phyloP scores from a whole-genome alignment of 179 eudicot genomes.

The Carnegiea gigantea region DNA sequence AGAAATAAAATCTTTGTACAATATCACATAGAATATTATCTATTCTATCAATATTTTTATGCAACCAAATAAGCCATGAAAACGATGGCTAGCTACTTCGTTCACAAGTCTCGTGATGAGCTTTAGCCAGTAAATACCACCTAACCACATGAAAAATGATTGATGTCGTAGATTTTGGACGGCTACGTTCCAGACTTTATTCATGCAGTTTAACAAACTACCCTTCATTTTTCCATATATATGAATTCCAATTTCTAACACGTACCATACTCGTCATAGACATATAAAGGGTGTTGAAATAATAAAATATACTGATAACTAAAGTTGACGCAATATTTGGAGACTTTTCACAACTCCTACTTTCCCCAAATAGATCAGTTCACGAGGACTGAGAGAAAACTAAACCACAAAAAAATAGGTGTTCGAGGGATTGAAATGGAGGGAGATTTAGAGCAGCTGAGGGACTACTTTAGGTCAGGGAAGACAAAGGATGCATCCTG shows the following conservation, averaged over 20 bases:
- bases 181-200: neutral
- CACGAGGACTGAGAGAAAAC: too few relatives aligned
- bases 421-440: conserved; percentile 26
- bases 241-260: neutral
- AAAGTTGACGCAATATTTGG: too few relatives aligned
- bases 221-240: neutral
- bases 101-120: neutral
- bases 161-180: neutral
- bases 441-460: conserved; percentile 41
- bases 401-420: neutral
- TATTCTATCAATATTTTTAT: too few relatives aligned
- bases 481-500: conserved; percentile 55
- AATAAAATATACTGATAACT: too few relatives aligned
- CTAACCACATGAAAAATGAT: neutral
- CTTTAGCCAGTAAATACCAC: neutral
- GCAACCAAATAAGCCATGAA: too few relatives aligned
- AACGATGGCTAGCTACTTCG: neutral
- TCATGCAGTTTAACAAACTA: neutral
- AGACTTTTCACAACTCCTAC: neutral
- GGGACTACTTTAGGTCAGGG: conserved; percentile 48
- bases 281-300: neutral
- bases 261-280: neutral
- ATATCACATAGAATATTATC: too few relatives aligned
- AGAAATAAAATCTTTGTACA: too few relatives aligned
- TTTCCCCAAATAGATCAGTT: too few relatives aligned